A percentile compares a stretch with the other conserved stretches of the same genome.
phyloP scores from a whole-genome alignment of 2,329 filamentous ascomycete genomes.

The Blumeria hordei region DNA sequence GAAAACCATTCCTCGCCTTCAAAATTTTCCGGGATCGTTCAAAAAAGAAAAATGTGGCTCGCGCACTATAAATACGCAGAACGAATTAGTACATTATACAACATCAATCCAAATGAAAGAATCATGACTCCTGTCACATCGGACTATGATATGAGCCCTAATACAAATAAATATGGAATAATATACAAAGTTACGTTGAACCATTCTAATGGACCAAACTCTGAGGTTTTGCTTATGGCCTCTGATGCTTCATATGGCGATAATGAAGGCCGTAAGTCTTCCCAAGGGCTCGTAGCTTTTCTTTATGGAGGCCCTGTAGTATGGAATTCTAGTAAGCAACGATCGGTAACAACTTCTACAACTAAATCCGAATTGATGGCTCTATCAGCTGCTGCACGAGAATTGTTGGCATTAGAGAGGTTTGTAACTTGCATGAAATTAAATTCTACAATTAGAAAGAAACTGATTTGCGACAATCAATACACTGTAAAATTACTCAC shows the following conservation, averaged over 20 bases:
- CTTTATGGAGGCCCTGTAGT: not conserved
- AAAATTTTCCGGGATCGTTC: not conserved
- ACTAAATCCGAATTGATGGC: not conserved
- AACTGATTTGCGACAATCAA: not conserved
- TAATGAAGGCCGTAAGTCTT: not conserved
- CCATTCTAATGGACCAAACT: no score
- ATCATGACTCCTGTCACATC: not conserved
- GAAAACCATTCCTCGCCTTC: not conserved
- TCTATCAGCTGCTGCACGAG: not conserved
- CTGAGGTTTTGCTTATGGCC: not conserved
- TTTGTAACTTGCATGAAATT: not conserved
- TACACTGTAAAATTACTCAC: not conserved
- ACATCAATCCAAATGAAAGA: not conserved
- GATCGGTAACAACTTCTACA: no score
- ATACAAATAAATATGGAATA: not conserved
- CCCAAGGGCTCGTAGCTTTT: not conserved
- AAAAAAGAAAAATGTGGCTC: not conserved
- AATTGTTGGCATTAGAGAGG: not conserved
- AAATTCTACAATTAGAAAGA: not conserved
- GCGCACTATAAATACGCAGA: not conserved
- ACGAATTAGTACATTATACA: not conserved
- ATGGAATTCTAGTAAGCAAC: not conserved
- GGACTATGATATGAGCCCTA: not conserved
- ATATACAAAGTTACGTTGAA: not conserved
- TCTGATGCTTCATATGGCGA: not conserved